Percentiles rank a stretch among this genome's conserved stretches.
phyloP scores from a whole-genome alignment of 306 rosid species.

The Purshia tridentata region DNA sequence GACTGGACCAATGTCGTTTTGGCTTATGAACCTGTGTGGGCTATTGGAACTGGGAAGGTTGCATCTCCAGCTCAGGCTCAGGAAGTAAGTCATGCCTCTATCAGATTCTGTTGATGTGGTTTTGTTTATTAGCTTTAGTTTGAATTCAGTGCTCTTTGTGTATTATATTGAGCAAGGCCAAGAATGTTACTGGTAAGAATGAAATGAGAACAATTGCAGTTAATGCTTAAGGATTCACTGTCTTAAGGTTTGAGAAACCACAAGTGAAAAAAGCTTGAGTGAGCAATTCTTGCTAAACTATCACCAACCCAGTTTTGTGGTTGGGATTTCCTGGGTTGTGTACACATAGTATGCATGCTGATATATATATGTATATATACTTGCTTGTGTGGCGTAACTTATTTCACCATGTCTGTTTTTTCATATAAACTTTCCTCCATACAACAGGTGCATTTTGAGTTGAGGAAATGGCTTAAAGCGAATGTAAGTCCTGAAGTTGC shows the following conservation, averaged over 20 bases:
- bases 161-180: background rate
- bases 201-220: background rate
- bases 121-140: background rate
- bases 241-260: background rate
- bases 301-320: background rate
- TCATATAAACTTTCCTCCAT: background rate
- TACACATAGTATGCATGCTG: background rate
- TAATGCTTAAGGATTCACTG: background rate
- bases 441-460: constrained; percentile 38
- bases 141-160: background rate
- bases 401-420: background rate
- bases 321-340: background rate
- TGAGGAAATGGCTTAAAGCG: constrained; percentile 46
- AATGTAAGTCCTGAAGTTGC: constrained; percentile 43
- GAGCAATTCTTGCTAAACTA: background rate
- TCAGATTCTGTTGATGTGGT: background rate
- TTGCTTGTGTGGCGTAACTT: background rate
- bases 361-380: background rate
- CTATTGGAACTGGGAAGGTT: constrained; percentile 91
- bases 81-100: constrained; percentile 36
- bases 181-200: background rate
- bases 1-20: constrained; percentile 70
- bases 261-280: background rate
- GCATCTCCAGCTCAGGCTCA: constrained; percentile 66
- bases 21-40: constrained; percentile 95